phyloP scores from a whole-genome alignment of 352 stramenopile species.

The Globisporangium barbulae region DNA sequence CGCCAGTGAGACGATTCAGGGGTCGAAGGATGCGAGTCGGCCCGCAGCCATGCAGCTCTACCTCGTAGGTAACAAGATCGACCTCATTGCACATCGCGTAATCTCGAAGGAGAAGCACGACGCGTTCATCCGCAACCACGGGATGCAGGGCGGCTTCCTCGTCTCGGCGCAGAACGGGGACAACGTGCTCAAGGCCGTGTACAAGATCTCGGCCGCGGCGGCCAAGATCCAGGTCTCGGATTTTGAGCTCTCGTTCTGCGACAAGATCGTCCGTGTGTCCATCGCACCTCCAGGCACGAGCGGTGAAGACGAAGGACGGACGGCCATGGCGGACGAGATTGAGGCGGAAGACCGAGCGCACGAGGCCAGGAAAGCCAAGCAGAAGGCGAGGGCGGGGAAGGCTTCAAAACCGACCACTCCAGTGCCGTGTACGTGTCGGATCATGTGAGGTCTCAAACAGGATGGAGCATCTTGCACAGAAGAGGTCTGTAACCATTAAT shows the following conservation, averaged over 20 bases:
- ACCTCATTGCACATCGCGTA: constrained; percentile 74
- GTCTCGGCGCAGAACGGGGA: constrained; percentile 82
- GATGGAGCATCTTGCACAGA: background rate
- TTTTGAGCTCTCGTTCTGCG: constrained; percentile 78
- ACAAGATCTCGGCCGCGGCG: constrained; percentile 64
- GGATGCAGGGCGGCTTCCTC: constrained; percentile 68
- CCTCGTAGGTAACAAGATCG: constrained; percentile 87
- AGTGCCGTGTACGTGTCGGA: constrained; percentile 1
- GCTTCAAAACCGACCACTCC: background rate
- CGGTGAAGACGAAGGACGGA: constrained; percentile 45
- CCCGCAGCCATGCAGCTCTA: constrained; percentile 55
- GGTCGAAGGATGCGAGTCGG: background rate
- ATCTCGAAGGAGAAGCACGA: constrained; percentile 71
- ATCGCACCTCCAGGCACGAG: constrained; percentile 26
- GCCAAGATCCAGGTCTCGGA: constrained; percentile 72
- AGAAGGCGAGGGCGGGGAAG: background rate
- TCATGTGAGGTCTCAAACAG: constrained; percentile 12
- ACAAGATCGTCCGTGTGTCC: constrained; percentile 60
- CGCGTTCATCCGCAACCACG: constrained; percentile 61
- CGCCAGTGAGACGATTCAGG: constrained; percentile 9
- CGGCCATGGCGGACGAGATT: constrained; percentile 69
- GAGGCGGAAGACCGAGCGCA: constrained; percentile 69
- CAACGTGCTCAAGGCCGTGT: constrained; percentile 79
- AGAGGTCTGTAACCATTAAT: background rate
- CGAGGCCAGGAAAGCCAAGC: constrained; percentile 35